Base-by-base conservation (phyloP, 1,284 basidiomycete species). In the Leccinum pallidistipes region DNA sequence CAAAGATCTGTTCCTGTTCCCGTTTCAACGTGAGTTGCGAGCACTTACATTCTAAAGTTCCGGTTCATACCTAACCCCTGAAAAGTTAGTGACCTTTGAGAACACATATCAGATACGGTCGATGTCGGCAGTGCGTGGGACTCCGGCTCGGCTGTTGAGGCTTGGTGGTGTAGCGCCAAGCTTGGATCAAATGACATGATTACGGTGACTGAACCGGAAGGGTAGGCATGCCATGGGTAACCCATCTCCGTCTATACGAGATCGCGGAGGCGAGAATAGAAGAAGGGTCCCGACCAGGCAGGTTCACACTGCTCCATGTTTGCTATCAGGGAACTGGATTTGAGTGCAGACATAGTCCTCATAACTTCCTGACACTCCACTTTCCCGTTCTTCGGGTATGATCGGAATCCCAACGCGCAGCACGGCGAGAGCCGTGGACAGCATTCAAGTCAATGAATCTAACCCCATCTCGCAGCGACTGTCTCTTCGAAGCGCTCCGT, bases 81-180 rank as follows among this genome's bases (percentile, higher is more conserved):
- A 62, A 43, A 16, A 21, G 38, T 21, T 21, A n/a, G 21, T 27
- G 38, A 66, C 21, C 21, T 27, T 54, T n/a, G 50, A 52, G 21
- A 36, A 3, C 49, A 31, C 38, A 12, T 36, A 38, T 40, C 16
- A 40, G 16, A 43, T 43, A 56, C 27, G 12, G 12, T 34, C 52
- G 7, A 56, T 71, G 58, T 69, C 67, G 67, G 68, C 70, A 71
- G 38, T 50, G 51, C 65, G 70, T 72, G 63, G 56, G 68, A 69
- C 45, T 49, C 62, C 51, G 65, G 59, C 54, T 72, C 67, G 67
- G 65, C 36, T 72, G 58, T 52, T 51, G 36, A 36, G 24, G 54
- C 56, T 47, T 50, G 12, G 21, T 56, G 59, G 21, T 38, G 56
- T 54, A 63, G 38, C 40, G 66, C 16, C 65, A 52, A 55, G 16